phyloP scores from a whole-genome alignment of 768 basidiomycete genomes.

The Chalciporus pseudorubinellus region DNA sequence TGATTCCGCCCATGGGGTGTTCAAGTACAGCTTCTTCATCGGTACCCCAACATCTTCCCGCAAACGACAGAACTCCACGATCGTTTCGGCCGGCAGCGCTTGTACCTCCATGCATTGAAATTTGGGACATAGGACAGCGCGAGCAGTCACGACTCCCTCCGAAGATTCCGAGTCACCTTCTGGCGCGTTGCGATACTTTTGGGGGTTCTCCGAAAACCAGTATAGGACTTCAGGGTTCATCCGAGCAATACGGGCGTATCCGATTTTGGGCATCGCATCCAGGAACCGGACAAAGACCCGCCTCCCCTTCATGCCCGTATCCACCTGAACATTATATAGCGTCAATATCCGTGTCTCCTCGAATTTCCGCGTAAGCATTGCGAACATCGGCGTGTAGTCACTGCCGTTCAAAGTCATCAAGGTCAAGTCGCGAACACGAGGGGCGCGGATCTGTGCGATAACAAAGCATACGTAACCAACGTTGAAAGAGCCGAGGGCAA shows the following conservation, averaged over 20 bases:
- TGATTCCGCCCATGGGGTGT: conserved; percentile 27
- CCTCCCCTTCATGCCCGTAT: conserved; percentile 22
- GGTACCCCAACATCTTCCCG: conserved; percentile 44
- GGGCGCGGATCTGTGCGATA: conserved; percentile 51
- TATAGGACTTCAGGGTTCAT: conserved; percentile 43
- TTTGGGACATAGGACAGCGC: conserved; percentile 41
- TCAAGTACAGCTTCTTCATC: conserved; percentile 50
- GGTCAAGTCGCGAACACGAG: conserved; percentile 55
- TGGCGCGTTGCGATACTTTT: conserved; percentile 14
- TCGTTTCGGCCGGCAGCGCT: conserved; percentile 27
- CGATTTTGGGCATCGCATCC: conserved; percentile 55
- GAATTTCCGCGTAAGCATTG: conserved; percentile 45
- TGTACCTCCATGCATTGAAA: conserved; percentile 49
- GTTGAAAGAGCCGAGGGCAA: conserved; percentile 58
- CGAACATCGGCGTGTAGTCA: conserved; percentile 51
- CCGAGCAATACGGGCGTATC: conserved; percentile 48
- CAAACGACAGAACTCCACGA: conserved; percentile 36
- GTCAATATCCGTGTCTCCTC: conserved; percentile 55
- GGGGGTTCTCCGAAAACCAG: conserved; percentile 45
- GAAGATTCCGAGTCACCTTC: conserved; percentile 4
- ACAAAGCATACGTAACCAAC: conserved; percentile 46
- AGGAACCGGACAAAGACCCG: conserved; percentile 48
- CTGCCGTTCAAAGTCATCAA: conserved; percentile 51
- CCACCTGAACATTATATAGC: conserved; percentile 44
- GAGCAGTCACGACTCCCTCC: conserved; percentile 4